These are phyloP conservation scores for Didymella keratinophila DNA, from an alignment of 2,329 filamentous ascomycete species.

Conservation along the genomic window DNA sequence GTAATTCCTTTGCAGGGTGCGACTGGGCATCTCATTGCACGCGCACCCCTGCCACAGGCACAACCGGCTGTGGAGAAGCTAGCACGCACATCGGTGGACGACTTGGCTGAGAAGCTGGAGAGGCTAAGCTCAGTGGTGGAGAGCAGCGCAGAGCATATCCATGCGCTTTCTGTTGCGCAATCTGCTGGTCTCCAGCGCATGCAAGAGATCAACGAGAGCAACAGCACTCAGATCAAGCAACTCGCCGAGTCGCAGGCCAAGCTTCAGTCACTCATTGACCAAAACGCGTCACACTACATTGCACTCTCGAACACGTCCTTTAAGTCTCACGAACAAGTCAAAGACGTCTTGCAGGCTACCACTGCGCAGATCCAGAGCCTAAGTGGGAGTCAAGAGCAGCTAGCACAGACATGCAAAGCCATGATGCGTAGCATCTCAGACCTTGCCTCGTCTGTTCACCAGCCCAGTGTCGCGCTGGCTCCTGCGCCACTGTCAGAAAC, in stretches of 20 bases:
- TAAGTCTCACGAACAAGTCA: conserved; percentile 41
- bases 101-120: conserved; percentile 35
- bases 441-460: conserved; percentile 28
- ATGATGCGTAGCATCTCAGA: conserved; percentile 43
- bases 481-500: conserved; percentile 9
- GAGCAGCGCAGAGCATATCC: conserved; percentile 44
- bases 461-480: conserved; percentile 18
- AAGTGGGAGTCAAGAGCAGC: conserved; percentile 37
- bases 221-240: conserved; percentile 45
- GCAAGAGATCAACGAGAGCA: conserved; percentile 50
- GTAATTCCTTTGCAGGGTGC: conserved; percentile 45
- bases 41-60: conserved; percentile 7
- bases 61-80: conserved; percentile 18
- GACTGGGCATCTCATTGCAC: conserved; percentile 31
- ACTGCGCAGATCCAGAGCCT: conserved; percentile 41
- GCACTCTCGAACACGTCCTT: conserved; percentile 46
- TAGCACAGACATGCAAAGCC: conserved; percentile 39
- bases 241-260: conserved; percentile 43
- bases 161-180: conserved; percentile 45
- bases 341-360: conserved; percentile 36
- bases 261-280: conserved; percentile 40
- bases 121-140: conserved; percentile 40
- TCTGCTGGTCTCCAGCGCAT: conserved; percentile 45
- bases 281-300: conserved; percentile 48
- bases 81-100: conserved; percentile 30